Conservation (phyloP, 1,284 basidiomycete species). For the Cryptococcus wingfieldii region DNA sequence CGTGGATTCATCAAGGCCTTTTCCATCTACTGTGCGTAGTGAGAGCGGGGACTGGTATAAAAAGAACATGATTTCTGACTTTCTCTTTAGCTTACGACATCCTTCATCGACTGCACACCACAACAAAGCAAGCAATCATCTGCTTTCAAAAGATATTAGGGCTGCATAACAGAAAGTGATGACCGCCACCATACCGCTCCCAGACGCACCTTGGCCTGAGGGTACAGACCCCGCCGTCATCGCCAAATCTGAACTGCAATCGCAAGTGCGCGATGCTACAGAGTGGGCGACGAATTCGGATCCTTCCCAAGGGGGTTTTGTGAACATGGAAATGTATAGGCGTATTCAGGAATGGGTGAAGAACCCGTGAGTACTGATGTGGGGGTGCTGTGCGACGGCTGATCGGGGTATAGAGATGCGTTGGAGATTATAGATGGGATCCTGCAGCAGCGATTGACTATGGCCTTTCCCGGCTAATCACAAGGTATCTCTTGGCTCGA, state of each 20-base stretch:
- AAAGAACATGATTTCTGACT: too few species aligned
- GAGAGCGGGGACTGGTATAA: too few species aligned
- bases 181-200: neutral
- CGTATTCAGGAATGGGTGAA: constrained; percentile 6
- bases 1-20: too few species aligned
- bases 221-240: constrained; percentile 3
- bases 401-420: constrained; percentile 1
- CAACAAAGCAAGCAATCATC: neutral
- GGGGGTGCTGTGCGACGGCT: neutral
- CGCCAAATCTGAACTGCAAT: constrained; percentile 2
- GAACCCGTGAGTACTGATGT: constrained; percentile 3
- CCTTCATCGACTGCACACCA: too few species aligned
- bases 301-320: constrained; percentile 1
- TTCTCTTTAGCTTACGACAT: too few species aligned
- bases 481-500: constrained; percentile 1
- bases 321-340: constrained; percentile 5
- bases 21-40: too few species aligned
- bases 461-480: constrained; percentile 9
- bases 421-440: constrained; percentile 11
- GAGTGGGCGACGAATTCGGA: constrained; percentile 13
- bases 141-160: neutral
- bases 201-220: neutral
- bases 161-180: neutral
- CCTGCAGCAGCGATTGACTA: constrained; percentile 5
- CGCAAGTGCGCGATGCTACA: constrained; percentile 5